phyloP scores from a whole-genome alignment of 352 stramenopile species.

The Phytophthora europaea region DNA sequence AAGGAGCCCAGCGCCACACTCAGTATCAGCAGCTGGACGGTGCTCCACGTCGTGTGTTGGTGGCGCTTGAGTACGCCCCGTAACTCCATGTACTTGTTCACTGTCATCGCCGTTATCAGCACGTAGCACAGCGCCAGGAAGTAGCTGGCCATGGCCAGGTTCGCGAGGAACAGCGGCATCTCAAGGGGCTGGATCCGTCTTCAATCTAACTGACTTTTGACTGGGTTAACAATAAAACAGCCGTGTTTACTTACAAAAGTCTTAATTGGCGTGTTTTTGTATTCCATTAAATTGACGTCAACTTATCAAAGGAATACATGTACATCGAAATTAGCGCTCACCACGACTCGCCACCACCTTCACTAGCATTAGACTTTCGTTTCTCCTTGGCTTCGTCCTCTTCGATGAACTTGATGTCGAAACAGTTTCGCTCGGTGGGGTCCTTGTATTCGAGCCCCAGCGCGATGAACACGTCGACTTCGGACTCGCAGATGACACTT shows the following conservation, averaged over 20 bases:
- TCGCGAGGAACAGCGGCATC: slow-evolving; percentile 91
- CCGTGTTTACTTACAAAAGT: slow-evolving; percentile 14
- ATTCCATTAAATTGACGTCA: slow-evolving; percentile 1
- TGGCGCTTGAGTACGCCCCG: slow-evolving; percentile 75
- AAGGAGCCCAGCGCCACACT: slow-evolving; percentile 88
- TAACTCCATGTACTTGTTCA: slow-evolving; percentile 82
- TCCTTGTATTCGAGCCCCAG: slow-evolving; percentile 89
- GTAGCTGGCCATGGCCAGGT: slow-evolving; percentile 90
- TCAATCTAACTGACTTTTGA: neutral
- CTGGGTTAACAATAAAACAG: neutral
- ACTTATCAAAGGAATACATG: slow-evolving; percentile 7
- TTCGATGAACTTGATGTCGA: slow-evolving; percentile 84
- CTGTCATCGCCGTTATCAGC: slow-evolving; percentile 80
- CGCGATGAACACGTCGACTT: slow-evolving; percentile 89
- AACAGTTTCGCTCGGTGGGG: slow-evolving; percentile 79
- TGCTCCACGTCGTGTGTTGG: slow-evolving; percentile 80
- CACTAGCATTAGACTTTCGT: slow-evolving; percentile 27
- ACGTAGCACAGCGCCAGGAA: slow-evolving; percentile 91
- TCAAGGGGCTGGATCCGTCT: slow-evolving; percentile 7
- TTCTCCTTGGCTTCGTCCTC: slow-evolving; percentile 77
- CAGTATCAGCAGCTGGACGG: slow-evolving; percentile 84
- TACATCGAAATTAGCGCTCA: neutral
- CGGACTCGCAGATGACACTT: slow-evolving; percentile 79
- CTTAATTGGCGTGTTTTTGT: slow-evolving; percentile 19
- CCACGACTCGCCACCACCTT: slow-evolving; percentile 11